Evolutionary conservation across 106 monocot genomes (phyloP).

Genomic region (Allium fistulosum): DNA sequence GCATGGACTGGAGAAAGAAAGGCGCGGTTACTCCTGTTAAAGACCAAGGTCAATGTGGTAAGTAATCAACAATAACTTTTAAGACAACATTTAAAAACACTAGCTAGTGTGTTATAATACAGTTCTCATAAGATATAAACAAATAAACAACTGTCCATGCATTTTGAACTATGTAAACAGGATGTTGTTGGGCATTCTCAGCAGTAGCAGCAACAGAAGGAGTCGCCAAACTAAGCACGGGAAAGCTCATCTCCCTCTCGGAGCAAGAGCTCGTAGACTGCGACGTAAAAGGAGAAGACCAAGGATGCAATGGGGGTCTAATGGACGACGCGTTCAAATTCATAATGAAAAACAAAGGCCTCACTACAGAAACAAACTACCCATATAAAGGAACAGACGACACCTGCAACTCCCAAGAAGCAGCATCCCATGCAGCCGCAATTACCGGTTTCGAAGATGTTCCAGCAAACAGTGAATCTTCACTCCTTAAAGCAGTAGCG

Average conservation of each 20-base stretch:
- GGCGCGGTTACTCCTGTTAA: neutral
- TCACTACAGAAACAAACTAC: neutral
- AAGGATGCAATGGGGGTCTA: neutral
- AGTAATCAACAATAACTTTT: neutral
- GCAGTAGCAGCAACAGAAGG: neutral
- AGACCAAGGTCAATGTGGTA: neutral
- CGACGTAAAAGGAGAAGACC: neutral
- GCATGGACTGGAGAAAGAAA: neutral
- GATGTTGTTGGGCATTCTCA: slow-evolving; percentile 4
- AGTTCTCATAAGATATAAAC: too few species aligned
- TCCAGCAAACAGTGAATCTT: neutral
- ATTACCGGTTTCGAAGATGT: slow-evolving; percentile 1
- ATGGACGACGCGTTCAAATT: neutral
- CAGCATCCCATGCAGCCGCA: neutral
- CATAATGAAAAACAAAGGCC: neutral
- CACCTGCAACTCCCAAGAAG: neutral
- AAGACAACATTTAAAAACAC: too few species aligned
- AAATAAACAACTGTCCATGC: too few species aligned
- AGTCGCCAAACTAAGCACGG: too few species aligned
- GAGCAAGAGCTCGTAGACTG: too few species aligned
- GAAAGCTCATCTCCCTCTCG: too few species aligned
- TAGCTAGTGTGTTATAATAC: too few species aligned
- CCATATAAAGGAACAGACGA: neutral
- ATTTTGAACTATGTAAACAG: neutral
- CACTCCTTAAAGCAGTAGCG: neutral